A percentile compares a stretch with the other conserved stretches of the same genome.
phyloP scores from a whole-genome alignment of 139 green algal species.

The Coccomyxa sp. region DNA sequence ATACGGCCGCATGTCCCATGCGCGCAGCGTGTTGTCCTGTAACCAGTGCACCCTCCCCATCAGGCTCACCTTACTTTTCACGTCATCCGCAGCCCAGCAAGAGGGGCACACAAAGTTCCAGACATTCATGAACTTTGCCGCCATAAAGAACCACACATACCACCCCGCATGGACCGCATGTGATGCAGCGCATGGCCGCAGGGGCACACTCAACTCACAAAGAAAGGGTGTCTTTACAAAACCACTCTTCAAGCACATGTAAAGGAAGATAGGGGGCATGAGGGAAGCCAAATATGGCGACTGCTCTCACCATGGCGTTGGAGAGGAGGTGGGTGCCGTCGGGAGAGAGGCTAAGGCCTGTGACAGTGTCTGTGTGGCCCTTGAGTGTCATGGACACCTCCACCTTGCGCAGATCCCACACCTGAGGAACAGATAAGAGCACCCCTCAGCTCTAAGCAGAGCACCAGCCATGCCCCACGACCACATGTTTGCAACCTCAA shows the following conservation, averaged over 20 bases:
- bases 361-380: conserved; percentile 77
- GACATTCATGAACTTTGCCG: not conserved
- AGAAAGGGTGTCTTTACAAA: not conserved
- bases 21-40: conserved; percentile 84
- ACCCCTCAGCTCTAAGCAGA: not conserved
- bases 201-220: not conserved
- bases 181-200: not conserved
- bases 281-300: too few species aligned
- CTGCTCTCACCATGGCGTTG: conserved; percentile 72
- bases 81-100: not conserved
- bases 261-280: too few species aligned
- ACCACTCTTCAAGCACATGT: not conserved
- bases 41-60: not conserved
- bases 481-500: too few species aligned
- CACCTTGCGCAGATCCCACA: conserved; percentile 83
- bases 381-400: conserved; percentile 52
- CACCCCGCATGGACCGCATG: not conserved
- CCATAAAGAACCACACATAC: not conserved
- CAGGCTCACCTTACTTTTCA: not conserved
- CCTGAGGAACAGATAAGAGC: not conserved
- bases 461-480: too few species aligned
- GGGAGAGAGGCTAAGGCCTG: conserved; percentile 75
- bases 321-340: conserved; percentile 86
- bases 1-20: conserved; percentile 85
- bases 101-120: not conserved